phyloP scores from a whole-genome alignment of 257 asterid genomes.

The Nicotiana noctiflora region DNA sequence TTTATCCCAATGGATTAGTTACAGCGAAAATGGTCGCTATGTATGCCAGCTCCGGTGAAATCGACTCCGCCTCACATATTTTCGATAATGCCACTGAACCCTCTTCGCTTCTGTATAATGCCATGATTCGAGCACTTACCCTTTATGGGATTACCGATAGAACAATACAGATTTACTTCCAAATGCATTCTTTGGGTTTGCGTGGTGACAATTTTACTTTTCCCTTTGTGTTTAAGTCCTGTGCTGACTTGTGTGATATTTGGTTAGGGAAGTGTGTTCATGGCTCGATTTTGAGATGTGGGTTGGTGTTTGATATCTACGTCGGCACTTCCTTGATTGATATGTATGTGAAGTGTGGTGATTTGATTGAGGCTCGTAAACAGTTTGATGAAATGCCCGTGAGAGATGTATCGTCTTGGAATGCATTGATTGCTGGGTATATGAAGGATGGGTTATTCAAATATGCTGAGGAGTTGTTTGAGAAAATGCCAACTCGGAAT shows the following conservation, averaged over 20 bases:
- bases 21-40: constrained; percentile 90
- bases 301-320: constrained; percentile 46
- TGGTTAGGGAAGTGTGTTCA: constrained; percentile 46
- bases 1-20: constrained; percentile 38
- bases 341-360: constrained; percentile 71
- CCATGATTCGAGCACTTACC: constrained; percentile 67
- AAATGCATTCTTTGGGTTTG: constrained; percentile 42
- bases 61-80: constrained; percentile 44
- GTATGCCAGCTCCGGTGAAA: constrained; percentile 87
- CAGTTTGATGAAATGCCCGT: constrained; percentile 64
- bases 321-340: constrained; percentile 66
- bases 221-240: constrained; percentile 74
- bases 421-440: constrained; percentile 62
- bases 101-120: constrained; percentile 51
- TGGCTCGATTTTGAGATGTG: constrained; percentile 51
- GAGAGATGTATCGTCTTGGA: constrained; percentile 65
- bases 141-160: constrained; percentile 31
- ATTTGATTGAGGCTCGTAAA: constrained; percentile 35
- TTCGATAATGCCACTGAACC: constrained; percentile 33
- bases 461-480: constrained; percentile 48
- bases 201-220: constrained; percentile 69
- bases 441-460: constrained; percentile 57
- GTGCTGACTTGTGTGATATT: constrained; percentile 30
- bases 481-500: constrained; percentile 42
- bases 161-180: constrained; percentile 20